These are phyloP conservation scores for Tetrahymena elliotti DNA, from an alignment of 73 alveolate genomes.

Conservation along the genomic window DNA sequence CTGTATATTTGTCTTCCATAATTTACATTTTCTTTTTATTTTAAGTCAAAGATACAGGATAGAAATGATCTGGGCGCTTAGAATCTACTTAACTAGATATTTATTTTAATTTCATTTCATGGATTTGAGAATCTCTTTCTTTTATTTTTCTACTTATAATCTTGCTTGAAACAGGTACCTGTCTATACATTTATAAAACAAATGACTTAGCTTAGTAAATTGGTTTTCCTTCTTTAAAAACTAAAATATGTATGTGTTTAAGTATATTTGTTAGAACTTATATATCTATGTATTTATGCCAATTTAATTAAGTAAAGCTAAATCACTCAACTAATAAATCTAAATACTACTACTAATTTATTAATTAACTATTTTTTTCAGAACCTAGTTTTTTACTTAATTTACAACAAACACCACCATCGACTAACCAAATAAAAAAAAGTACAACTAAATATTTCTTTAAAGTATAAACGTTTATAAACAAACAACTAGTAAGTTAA, in stretches of 20 bases:
- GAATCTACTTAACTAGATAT: not conserved
- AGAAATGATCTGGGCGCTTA: not conserved
- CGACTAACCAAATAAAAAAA: not conserved
- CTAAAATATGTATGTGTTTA: not conserved
- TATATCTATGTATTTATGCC: not conserved
- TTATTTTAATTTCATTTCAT: not conserved
- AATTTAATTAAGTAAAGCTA: not conserved
- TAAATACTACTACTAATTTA: not conserved
- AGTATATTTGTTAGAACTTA: not conserved
- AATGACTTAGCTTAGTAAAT: not conserved
- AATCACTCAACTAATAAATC: not conserved
- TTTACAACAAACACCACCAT: no score
- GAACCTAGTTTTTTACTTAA: not conserved
- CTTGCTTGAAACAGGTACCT: not conserved
- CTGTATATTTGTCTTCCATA: conserved; percentile 44
- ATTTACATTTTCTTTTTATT: not conserved
- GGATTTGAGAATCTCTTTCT: not conserved
- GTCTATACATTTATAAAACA: not conserved
- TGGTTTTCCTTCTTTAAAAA: not conserved
- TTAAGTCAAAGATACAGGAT: not conserved
- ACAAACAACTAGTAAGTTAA: not conserved
- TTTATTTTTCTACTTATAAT: not conserved
- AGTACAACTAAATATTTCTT: not conserved
- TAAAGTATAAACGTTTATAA: not conserved
- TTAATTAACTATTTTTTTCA: not conserved